Base-by-base conservation (phyloP, 495 filamentous ascomycete genomes). In the Podospora fimiseda region DNA sequence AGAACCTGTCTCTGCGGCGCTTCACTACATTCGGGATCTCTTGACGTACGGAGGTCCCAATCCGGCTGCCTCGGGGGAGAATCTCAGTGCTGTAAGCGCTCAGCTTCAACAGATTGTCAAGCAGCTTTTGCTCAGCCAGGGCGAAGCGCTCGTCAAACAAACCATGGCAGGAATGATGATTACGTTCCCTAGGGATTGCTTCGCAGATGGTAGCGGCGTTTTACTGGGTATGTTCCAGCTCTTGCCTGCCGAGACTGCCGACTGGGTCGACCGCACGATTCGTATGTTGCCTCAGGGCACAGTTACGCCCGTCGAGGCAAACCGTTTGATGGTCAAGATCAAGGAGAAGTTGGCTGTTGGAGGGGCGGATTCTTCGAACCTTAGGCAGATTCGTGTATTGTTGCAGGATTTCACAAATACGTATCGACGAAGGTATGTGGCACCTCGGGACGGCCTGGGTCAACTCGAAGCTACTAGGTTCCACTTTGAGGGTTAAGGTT, bases 131-230 rank as follows among this genome's bases (percentile, higher is more conserved):
- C 46, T 77, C 1, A 72, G 76, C 0, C 82, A 91, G 45, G 93
- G 94, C 44, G 86, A 90, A 65, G 66, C 80, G 20, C 75, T 99
- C 30, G 79, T 88, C 18, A 90, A 95, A 65, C 87, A 89, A 39
- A 81, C 94, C 37, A 71, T 97, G 63, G 90, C 90, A 3, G 93
- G 93, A 56, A 92, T 99, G 90, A 96, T 99, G 91, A 96, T 96
- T 65, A 89, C 83, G 0, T 99, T 97, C 75, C 93, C 93, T 0
- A 80, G 83, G 41, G 94, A 96, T 64, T 96, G 90, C 70, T 90
- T 97, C 67, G 80, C 91, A 0, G 94, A 97, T 68, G 90, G 90
- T 5, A 93, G 87, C 20, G 88, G 90, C 9, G 87, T 95, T n/a
- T 70, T 97, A 54, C 82, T 99, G 60, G 84, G 80, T 1, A 73